A percentile compares a stretch with the other conserved stretches of the same genome.
phyloP scores from a whole-genome alignment of 148 eudicot genomes.

The Cornus kousa region DNA sequence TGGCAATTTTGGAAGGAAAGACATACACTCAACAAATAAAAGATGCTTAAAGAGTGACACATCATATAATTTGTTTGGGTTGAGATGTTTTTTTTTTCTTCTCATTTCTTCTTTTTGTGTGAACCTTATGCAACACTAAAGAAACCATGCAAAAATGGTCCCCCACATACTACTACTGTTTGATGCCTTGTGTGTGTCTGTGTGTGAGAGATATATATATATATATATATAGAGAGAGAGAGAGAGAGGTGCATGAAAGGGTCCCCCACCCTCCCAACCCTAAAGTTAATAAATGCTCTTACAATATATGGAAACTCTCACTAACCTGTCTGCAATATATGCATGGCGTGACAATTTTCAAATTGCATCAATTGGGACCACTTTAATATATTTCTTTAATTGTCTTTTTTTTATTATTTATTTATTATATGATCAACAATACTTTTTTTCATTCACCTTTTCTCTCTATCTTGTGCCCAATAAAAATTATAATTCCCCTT shows the following conservation, averaged over 20 bases:
- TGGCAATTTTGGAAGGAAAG: conserved; percentile 9
- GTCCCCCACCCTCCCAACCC: conserved; percentile 19
- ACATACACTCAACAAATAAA: not conserved
- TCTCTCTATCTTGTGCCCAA: conserved; percentile 6
- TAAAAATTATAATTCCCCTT: not conserved
- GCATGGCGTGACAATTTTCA: conserved; percentile 38
- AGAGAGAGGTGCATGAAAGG: not conserved
- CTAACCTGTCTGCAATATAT: conserved; percentile 24
- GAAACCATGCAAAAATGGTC: conserved; percentile 21
- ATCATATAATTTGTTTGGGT: not conserved
- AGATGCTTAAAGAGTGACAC: conserved; percentile 2
- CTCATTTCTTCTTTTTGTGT: conserved; percentile 5
- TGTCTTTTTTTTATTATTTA: no score
- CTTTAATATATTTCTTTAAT: conserved; percentile 1
- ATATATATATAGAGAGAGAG: not conserved
- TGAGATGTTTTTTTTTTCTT: not conserved
- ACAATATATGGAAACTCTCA: conserved; percentile 20
- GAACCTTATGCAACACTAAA: conserved; percentile 17
- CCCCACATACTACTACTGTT: not conserved
- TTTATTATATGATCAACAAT: not conserved
- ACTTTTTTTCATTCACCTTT: conserved; percentile 9
- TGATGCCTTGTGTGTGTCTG: not conserved
- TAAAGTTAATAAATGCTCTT: conserved; percentile 30
- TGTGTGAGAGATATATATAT: not conserved
- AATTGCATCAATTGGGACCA: conserved; percentile 25